These are phyloP conservation scores for Euphorbia celastroides DNA, from an alignment of 441 rosid species.

Conservation along the genomic window DNA sequence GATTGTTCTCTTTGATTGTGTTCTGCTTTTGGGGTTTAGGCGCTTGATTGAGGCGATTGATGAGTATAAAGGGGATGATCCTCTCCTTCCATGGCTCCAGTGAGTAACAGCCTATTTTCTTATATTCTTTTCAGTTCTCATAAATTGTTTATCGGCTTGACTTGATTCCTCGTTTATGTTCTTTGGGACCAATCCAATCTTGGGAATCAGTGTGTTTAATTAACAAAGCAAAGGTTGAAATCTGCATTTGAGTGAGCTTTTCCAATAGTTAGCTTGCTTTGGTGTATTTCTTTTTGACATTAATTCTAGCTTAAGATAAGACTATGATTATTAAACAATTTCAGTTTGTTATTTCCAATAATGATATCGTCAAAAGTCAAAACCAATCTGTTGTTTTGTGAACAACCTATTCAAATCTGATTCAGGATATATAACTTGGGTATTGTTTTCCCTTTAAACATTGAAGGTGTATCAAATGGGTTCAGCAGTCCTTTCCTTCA, in stretches of 20 bases:
- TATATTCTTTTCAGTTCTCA: not conserved
- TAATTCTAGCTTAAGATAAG: not conserved
- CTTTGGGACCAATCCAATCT: not conserved
- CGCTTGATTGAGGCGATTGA: slow-evolving; percentile 61
- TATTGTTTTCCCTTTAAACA: not conserved
- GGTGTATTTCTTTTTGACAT: not conserved
- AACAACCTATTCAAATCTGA: not conserved
- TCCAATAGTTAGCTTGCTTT: not conserved
- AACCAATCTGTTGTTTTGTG: not conserved
- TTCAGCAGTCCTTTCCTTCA: slow-evolving; percentile 78
- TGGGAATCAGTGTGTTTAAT: not conserved
- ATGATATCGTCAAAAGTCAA: not conserved
- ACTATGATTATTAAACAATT: not conserved
- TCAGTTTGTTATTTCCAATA: not conserved
- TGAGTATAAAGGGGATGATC: slow-evolving; percentile 72
- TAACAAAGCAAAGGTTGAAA: not conserved
- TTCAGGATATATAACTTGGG: not conserved
- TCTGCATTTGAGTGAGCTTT: not conserved
- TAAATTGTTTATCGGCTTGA: not conserved
- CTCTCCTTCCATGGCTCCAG: slow-evolving; percentile 84
- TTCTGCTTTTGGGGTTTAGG: slow-evolving; percentile 32
- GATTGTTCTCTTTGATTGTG: not conserved
- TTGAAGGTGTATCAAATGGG: slow-evolving; percentile 86
- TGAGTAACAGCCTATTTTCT: slow-evolving; percentile 24
- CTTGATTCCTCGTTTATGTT: not conserved